Evolutionary conservation across 2,329 filamentous ascomycete genomes (phyloP).

Genomic region (Alternaria alternata): DNA sequence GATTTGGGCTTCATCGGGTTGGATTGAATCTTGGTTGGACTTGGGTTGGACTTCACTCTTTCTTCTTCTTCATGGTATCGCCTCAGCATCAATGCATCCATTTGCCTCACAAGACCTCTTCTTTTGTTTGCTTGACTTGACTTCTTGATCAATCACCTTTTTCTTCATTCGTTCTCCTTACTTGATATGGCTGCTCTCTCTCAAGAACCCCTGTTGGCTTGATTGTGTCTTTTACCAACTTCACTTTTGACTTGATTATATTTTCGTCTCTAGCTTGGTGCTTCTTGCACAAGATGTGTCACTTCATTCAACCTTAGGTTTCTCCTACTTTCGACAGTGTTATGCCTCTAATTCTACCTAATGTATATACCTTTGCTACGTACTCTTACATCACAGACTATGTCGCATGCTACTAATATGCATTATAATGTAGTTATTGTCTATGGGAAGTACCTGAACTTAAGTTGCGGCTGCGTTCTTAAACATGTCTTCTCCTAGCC

Average conservation of each 20-base stretch:
- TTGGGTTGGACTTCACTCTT: neutral
- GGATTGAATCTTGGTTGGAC: neutral
- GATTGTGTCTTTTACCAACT: neutral
- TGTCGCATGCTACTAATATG: no score
- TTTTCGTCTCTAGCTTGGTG: neutral
- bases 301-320: neutral
- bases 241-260: neutral
- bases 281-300: neutral
- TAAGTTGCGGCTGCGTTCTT: neutral
- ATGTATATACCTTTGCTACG: neutral
- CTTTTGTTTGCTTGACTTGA: neutral
- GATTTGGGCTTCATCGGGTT: constrained; percentile 2
- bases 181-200: neutral
- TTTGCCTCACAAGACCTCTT: neutral
- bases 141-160: neutral
- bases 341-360: neutral
- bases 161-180: neutral
- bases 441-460: neutral
- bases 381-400: neutral
- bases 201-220: neutral
- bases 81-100: constrained; percentile 12
- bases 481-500: constrained; percentile 51
- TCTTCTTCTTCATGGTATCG: constrained; percentile 2
- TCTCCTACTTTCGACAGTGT: neutral
- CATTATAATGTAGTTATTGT: neutral